Evolutionary conservation across 2,329 filamentous ascomycete genomes (phyloP), one percentile per base, ranked within the genome.

Genomic region (Diaporthe batatas): DNA sequence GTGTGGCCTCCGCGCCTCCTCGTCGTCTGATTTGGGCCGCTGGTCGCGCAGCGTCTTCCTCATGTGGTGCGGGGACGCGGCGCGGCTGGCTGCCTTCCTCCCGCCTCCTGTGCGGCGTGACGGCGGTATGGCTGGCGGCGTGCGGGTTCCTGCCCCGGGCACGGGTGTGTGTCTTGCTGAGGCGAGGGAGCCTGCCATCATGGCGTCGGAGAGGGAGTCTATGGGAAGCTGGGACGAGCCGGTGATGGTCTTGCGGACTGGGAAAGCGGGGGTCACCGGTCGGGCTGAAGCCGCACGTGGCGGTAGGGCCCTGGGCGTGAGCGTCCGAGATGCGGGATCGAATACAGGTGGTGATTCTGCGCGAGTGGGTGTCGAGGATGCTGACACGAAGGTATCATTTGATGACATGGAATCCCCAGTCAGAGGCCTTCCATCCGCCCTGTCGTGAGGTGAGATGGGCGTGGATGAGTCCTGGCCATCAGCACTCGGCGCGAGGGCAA

Each of bases 151-250:
- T 58, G 14, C 23, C 18, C n/a, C 18, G 5, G 68, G 32, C 4
- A 68, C 59, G 3, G 80, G 85, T 68, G 80, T 84, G 70, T 82
- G 83, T 75, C 90, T 89, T 2, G 91, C 86, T 0, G 92, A 90
- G 6, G 93, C 93, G 0, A 95, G 85, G 32, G 91, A 93, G 2
- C 92, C 91, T 2, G 93, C 93, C 77, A 95, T 88, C 72, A 95
- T 94, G 75, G 93, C 93, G 77, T 90, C 90, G 16, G 92, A 91
- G 10, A 95, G 87, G 0, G 91, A 91, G 73, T 91, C 88, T 12
- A 93, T 85, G 0, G 88, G 87, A 79, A 29, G 78, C 75, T 6
- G 81, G 47, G 73, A 81, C 8, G 78, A 75, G 53, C 78, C 81
- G 53, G 76, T 77, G 3, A 74, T 67, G 54, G 76, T 67, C 71